Evolutionary conservation across 163 green algal species (phyloP).

Genomic region (Chloromonas sp.): DNA sequence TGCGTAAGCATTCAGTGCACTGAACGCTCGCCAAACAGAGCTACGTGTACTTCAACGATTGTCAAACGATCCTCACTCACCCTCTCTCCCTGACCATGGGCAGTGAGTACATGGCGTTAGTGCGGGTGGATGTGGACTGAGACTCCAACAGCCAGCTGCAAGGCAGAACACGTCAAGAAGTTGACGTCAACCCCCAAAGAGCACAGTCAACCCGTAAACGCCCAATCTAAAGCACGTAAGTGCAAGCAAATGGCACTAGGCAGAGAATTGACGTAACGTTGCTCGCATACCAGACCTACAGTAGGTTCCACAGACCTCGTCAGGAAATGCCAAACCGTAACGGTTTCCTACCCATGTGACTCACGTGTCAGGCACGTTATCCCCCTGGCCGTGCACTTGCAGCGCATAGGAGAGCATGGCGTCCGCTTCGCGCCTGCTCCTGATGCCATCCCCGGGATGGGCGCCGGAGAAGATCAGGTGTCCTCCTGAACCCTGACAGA

Average conservation of each 20-base stretch:
- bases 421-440: slow-evolving; percentile 23
- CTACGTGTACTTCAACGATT: neutral
- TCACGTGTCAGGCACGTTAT: too few relatives aligned
- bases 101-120: slow-evolving; percentile 32
- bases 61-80: neutral
- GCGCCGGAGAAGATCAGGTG: slow-evolving; percentile 30
- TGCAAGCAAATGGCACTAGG: too few relatives aligned
- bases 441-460: slow-evolving; percentile 17
- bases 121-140: slow-evolving; percentile 26
- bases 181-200: too few relatives aligned
- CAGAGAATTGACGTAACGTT: too few relatives aligned
- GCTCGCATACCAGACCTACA: too few relatives aligned
- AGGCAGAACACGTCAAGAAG: neutral
- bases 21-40: too few relatives aligned
- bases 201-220: too few relatives aligned
- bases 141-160: slow-evolving; percentile 35
- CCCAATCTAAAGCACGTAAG: too few relatives aligned
- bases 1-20: too few relatives aligned
- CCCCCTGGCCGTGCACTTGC: neutral
- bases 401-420: slow-evolving; percentile 25
- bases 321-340: too few relatives aligned
- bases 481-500: neutral
- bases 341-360: too few relatives aligned
- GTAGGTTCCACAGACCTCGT: too few relatives aligned
- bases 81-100: slow-evolving; percentile 11